Conservation (phyloP, 129 eudicot species). For the Escallonia rubra region DNA sequence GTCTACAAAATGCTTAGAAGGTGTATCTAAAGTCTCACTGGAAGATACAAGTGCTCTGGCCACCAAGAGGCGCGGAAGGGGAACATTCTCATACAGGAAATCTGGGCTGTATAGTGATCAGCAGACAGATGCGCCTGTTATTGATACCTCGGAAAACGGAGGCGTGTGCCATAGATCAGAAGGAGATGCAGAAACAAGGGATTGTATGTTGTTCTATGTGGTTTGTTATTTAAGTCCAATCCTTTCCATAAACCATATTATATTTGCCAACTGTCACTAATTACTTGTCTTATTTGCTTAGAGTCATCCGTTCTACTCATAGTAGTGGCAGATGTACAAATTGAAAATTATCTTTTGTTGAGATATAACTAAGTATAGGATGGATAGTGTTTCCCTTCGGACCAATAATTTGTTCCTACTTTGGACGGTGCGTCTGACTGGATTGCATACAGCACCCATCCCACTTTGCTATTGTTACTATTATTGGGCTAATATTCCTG, state of each 20-base stretch:
- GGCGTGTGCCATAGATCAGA: conserved; percentile 24
- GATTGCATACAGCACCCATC: too few species aligned
- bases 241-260: not conserved
- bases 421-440: too few species aligned
- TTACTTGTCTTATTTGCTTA: too few species aligned
- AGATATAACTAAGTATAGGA: too few species aligned
- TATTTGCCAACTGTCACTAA: too few species aligned
- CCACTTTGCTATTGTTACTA: too few species aligned
- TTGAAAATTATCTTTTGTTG: too few species aligned
- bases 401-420: too few species aligned
- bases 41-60: conserved; percentile 38
- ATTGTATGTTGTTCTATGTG: conserved; percentile 33
- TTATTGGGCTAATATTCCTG: too few species aligned
- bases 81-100: conserved; percentile 71
- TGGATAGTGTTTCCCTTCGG: too few species aligned
- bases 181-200: conserved; percentile 19
- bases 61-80: conserved; percentile 84
- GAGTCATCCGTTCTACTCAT: too few species aligned
- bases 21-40: conserved; percentile 47
- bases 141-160: conserved; percentile 28
- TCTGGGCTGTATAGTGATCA: conserved; percentile 71
- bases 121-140: conserved; percentile 29
- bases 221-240: not conserved
- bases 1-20: conserved; percentile 40
- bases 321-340: too few species aligned